Base-by-base conservation (phyloP, 139 green algal genomes). In the Picochlorum sp. region DNA sequence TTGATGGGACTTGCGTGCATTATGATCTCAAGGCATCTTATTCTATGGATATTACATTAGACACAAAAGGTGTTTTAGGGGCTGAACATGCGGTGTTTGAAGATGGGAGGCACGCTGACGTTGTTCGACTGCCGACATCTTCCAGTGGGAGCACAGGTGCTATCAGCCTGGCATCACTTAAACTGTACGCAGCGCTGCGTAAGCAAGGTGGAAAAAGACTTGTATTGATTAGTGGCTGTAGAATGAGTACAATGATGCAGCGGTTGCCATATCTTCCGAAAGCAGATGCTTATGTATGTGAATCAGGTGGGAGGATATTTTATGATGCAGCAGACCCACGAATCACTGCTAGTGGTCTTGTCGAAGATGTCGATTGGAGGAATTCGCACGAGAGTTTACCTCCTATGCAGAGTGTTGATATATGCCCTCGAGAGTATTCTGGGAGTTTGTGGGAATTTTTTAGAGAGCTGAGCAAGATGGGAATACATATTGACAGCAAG, bases 1-100 rank as follows among this genome's bases (percentile, higher is more conserved):
- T 88, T 59, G 41, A 63, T 22, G 44, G 61, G 4, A 72, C 67
- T 1, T 73, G 59, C 8, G 51, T 68, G 12, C 66, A 73, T 26
- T 73, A 73, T 31, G 22, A 56, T 30, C 4, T 26, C 9, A 32
- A 44, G 9, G 39, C 22, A n/a, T n/a, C 9, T 47, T 47, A 26
- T 14, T 47, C 7, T 47, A n/a, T n/a, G 20, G 39, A 47, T n/a
- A 5, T 47, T 47, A n/a, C 20, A 26, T 47, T 47, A 8, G 28
- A 60, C 1, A 26, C 9, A 59, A 22, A 44, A 2, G n/a, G 6
- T 45, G 12, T 24, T 29, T 29, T 53, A 26, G 44, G 44, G 44
- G 14, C 24, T n/a, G 44, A 53, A 14, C 20, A 14, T 31, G 44
- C 20, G 5, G 2, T n/a, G 7, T 53, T 53, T 53, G 16, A 53